Base-by-base conservation (phyloP, 2,329 filamentous ascomycete genomes). In the Fusarium liriodendri region DNA sequence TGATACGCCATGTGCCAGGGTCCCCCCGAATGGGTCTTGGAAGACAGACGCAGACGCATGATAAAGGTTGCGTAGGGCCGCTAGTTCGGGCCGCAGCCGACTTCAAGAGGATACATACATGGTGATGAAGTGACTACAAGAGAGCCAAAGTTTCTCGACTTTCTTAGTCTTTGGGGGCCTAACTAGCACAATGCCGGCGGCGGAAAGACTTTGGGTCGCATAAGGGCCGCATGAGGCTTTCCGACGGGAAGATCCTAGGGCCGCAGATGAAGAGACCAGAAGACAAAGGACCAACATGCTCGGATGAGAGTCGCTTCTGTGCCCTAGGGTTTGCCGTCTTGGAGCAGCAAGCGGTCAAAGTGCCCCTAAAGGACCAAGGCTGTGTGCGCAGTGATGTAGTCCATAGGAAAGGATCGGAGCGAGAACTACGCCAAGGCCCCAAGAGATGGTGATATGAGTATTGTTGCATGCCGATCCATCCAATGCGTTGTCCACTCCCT, bases 1-100 rank as follows among this genome's bases (percentile, higher is more conserved):
- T 74, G 66, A 62, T 71, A 71, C 67, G 57, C 68, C 62, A 80
- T 80, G 78, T 79, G 72, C 76, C 71, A 71, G 71, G 78, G 73
- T 45, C 55, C 59, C 25, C 57, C 63, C 58, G 67, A n/a, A 70
- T 77, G 69, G 70, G 65, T 67, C 64, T 63, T 20, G n/a, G 62
- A 67, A 69, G 50, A 61, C 42, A 65, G 66, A 67, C 37, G 60
- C 50, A 71, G 60, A 69, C 66, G 72, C 67, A 76, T 69, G 67
- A 66, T 66, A 62, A 35, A 66, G 67, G 50, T 66, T 77, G 61
- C 58, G 38, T 68, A 59, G 59, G 67, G 63, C 57, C 65, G 61
- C 67, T 58, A 64, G 63, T 63, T 52, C 42, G 54, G 73, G 58
- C 72, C 64, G 68, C 66, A 67, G 68, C 64, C 55, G 62, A 62